Base-by-base conservation (phyloP, 805 yeast genomes). In the Crinitomyces ghanaensis region DNA sequence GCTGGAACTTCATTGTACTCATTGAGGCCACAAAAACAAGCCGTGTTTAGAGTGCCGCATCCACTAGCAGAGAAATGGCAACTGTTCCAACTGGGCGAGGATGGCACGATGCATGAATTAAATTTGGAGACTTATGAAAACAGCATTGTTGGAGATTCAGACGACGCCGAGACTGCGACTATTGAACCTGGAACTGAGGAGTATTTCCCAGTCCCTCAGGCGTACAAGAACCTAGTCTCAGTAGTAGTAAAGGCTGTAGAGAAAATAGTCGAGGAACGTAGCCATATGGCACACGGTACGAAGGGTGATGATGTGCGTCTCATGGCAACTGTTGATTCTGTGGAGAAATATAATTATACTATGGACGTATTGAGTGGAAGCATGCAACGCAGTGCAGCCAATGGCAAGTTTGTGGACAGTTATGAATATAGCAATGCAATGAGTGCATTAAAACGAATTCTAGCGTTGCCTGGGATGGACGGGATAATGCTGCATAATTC, bases 41-140 rank as follows among this genome's bases (percentile, higher is more conserved):
- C 37, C 25, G 25, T 33, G 27, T 20, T 40, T 34, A 20, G 51
- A 42, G 34, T 51, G n/a, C 47, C 50, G 3, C 45, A 40, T 31
- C 50, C 50, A 6, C 11, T 36, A 19, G 16, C 28, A 3, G 50
- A 45, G 22, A 33, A 46, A 12, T 55, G 60, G 60, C 58, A 54
- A 35, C 47, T 54, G 3, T 55, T 54, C 39, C 43, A 44, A 25
- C 42, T 54, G 11, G 54, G 48, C 18, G 43, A 27, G 2, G 53
- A 51, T 16, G 54, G 55, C 1, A 40, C 42, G 2, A 43, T 54
- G 5, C 43, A 44, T 13, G 57, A 53, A 17, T 35, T 53, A 4
- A 46, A 44, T 17, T 39, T 39, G 38, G n/a, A 38, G 5, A 24
- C 11, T 7, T 20, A 8, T n/a, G 30, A 26, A 24, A 31, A 35